Evolutionary conservation across 352 stramenopile genomes (phyloP).

Genomic region (Phytophthora lateralis): DNA sequence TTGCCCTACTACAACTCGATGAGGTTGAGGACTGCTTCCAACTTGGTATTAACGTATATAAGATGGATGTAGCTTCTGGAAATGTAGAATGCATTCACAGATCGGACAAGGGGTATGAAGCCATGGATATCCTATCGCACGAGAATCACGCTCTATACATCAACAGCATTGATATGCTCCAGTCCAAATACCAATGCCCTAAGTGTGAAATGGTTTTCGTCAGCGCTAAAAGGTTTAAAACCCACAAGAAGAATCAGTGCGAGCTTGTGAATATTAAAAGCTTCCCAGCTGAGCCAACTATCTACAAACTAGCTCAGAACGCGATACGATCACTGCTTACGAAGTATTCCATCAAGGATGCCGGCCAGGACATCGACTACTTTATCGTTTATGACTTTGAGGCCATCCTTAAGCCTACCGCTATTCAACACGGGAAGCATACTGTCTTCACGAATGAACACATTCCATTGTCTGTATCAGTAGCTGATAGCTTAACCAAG

Average conservation of each 20-base stretch:
- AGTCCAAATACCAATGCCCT: no score
- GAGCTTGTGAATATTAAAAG: no score
- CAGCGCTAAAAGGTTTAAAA: no score
- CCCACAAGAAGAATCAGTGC: no score
- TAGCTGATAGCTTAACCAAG: constrained; percentile 12
- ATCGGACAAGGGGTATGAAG: no score
- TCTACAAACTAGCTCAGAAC: neutral
- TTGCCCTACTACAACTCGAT: constrained; percentile 15
- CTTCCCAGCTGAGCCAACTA: no score
- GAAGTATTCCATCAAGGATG: constrained; percentile 9
- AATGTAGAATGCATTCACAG: no score
- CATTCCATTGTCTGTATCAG: constrained; percentile 10
- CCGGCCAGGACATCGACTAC: constrained; percentile 18
- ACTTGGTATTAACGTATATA: constrained; percentile 12
- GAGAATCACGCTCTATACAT: no score
- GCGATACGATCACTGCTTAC: constrained; percentile 2
- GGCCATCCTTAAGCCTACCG: constrained; percentile 7
- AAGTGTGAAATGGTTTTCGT: no score
- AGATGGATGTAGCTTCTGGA: constrained; percentile 7
- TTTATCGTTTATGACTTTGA: constrained; percentile 24
- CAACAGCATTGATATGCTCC: no score
- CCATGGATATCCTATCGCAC: no score
- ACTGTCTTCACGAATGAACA: constrained; percentile 16
- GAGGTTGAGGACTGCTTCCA: constrained; percentile 14
- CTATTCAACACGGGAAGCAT: constrained; percentile 1